Conservation (phyloP, 139 green algal genomes). For the Chlamydomonas sphaeroides region DNA sequence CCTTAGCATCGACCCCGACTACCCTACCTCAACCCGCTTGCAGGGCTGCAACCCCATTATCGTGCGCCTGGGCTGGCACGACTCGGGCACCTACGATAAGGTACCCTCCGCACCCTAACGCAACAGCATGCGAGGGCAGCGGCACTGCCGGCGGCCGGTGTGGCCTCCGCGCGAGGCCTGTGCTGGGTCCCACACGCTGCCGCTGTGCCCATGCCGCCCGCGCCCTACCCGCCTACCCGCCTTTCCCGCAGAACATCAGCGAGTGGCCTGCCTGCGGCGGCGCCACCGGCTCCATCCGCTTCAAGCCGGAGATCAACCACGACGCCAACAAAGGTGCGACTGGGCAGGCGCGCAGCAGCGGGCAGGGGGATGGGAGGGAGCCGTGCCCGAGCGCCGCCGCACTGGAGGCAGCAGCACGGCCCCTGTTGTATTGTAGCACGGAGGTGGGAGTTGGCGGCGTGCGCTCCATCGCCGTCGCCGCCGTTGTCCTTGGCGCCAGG, state of each 20-base stretch:
- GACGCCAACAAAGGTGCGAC: conserved; percentile 80
- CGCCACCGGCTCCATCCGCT: conserved; percentile 88
- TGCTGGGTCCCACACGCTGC: not conserved
- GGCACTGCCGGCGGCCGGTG: too few relatives aligned
- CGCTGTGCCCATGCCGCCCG: not conserved
- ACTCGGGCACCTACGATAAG: conserved; percentile 82
- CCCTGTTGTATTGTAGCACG: too few relatives aligned
- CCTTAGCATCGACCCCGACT: too few relatives aligned
- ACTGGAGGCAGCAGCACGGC: too few relatives aligned
- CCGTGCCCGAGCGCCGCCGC: not conserved
- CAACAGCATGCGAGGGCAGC: conserved; percentile 19
- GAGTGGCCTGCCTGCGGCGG: conserved; percentile 77
- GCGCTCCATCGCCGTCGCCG: too few relatives aligned
- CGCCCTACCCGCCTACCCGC: not conserved
- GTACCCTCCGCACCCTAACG: too few relatives aligned
- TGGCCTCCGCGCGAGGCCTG: not conserved
- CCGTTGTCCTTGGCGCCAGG: too few relatives aligned
- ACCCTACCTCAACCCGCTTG: not conserved
- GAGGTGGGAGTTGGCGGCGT: too few relatives aligned
- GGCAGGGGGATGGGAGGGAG: not conserved
- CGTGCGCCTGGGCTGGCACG: conserved; percentile 83
- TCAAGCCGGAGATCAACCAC: conserved; percentile 89
- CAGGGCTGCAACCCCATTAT: conserved; percentile 67
- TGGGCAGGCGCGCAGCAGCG: too few relatives aligned
- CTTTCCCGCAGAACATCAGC: conserved; percentile 51